These are phyloP conservation scores for Dryas octopetala DNA, from an alignment of 306 rosid genomes.

Conservation along the genomic window DNA sequence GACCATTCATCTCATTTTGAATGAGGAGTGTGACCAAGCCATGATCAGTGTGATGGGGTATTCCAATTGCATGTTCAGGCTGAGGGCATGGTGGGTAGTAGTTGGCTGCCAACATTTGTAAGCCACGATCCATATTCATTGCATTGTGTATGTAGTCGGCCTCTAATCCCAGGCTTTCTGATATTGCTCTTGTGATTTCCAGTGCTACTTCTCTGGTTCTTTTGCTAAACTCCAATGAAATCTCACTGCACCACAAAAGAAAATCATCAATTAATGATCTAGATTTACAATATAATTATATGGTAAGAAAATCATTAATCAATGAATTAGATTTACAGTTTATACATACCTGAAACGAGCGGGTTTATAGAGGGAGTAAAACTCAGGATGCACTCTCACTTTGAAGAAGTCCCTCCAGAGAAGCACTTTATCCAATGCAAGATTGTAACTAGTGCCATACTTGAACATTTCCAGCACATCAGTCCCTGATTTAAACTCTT, in stretches of 20 bases:
- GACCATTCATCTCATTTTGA: constrained; percentile 30
- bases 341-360: constrained; percentile 29
- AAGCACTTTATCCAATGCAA: constrained; percentile 34
- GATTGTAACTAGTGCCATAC: constrained; percentile 44
- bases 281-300: too few relatives aligned
- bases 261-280: too few relatives aligned
- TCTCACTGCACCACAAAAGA: background rate
- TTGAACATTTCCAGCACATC: constrained; percentile 36
- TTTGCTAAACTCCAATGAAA: background rate
- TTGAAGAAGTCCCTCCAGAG: constrained; percentile 60
- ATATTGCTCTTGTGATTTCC: too few relatives aligned
- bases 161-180: too few relatives aligned
- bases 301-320: too few relatives aligned
- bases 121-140: background rate
- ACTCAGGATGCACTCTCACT: constrained; percentile 29
- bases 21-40: constrained; percentile 20
- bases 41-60: constrained; percentile 29
- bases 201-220: constrained; percentile 11
- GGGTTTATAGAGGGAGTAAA: constrained; percentile 50
- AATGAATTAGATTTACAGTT: too few relatives aligned
- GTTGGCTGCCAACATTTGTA: constrained; percentile 20
- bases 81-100: constrained; percentile 35
- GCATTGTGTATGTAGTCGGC: too few relatives aligned
- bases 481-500: constrained; percentile 32
- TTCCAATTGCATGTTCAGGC: constrained; percentile 29